Evolutionary conservation across 225 moss, liverwort and hornwort species (phyloP).

Genomic region (Bryum argenteum): DNA sequence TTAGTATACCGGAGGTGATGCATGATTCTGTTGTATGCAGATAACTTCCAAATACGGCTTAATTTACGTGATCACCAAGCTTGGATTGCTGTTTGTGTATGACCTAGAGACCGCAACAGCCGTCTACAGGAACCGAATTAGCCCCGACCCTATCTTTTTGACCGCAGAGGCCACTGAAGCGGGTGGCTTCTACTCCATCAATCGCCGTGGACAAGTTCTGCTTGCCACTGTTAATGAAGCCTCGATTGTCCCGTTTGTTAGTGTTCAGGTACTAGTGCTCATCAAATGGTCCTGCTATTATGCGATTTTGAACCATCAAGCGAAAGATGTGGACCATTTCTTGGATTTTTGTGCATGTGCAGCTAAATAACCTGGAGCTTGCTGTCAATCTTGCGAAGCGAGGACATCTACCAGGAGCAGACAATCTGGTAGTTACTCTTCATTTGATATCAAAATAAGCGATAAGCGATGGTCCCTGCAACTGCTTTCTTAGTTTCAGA

Average conservation of each 20-base stretch:
- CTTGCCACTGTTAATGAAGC: conserved; percentile 91
- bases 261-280: conserved; percentile 68
- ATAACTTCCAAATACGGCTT: conserved; percentile 84
- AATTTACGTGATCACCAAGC: conserved; percentile 94
- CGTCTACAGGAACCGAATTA: conserved; percentile 88
- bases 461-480: conserved; percentile 9
- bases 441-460: conserved; percentile 4
- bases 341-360: conserved; percentile 23
- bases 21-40: conserved; percentile 38
- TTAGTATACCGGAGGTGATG: not conserved
- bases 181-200: conserved; percentile 91
- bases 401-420: conserved; percentile 89
- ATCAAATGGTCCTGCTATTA: not conserved
- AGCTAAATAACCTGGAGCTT: conserved; percentile 87
- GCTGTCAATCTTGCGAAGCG: conserved; percentile 94
- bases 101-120: conserved; percentile 93
- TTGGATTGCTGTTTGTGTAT: conserved; percentile 92
- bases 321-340: conserved; percentile 1
- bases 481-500: not conserved
- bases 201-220: conserved; percentile 91
- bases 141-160: conserved; percentile 91
- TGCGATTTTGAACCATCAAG: not conserved
- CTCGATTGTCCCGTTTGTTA: conserved; percentile 90
- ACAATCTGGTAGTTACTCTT: conserved; percentile 72
- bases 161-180: conserved; percentile 79